Evolutionary conservation across 2,329 filamentous ascomycete species (phyloP).

Genomic region (Geosmithia flava): DNA sequence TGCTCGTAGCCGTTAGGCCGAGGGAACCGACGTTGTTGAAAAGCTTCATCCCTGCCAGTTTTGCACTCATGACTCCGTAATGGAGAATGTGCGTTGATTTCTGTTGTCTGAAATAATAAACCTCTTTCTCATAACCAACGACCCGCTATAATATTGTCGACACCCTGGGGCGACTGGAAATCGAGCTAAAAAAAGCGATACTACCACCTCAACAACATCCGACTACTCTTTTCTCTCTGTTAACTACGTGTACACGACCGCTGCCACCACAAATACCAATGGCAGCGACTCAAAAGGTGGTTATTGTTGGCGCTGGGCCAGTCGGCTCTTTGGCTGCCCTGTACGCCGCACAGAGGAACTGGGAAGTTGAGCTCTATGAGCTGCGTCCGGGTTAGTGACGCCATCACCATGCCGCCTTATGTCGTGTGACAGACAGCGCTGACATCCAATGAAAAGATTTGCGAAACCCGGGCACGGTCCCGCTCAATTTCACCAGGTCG

Average conservation of each 20-base stretch:
- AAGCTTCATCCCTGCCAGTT: background rate
- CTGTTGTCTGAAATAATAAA: background rate
- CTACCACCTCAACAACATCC: background rate
- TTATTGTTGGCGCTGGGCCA: slow-evolving; percentile 84
- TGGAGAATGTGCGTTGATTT: background rate
- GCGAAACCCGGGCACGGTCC: slow-evolving; percentile 66
- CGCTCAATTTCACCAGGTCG: slow-evolving; percentile 94
- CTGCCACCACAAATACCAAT: background rate
- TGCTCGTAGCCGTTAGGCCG: background rate
- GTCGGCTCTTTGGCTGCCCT: slow-evolving; percentile 86
- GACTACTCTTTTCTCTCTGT: background rate
- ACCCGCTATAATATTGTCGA: background rate
- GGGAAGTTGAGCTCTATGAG: slow-evolving; percentile 90
- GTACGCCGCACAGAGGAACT: slow-evolving; percentile 79
- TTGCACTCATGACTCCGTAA: background rate
- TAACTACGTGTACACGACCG: background rate
- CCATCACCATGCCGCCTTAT: background rate
- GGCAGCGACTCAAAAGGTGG: slow-evolving; percentile 48
- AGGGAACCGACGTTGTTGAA: background rate
- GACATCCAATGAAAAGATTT: slow-evolving; percentile 49
- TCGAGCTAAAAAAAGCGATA: background rate
- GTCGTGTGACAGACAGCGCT: background rate
- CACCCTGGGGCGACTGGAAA: background rate
- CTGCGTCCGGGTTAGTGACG: slow-evolving; percentile 64
- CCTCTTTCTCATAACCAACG: background rate